Base-by-base conservation (phyloP, 495 filamentous ascomycete species). In the Hypomontagnella monticulosa region DNA sequence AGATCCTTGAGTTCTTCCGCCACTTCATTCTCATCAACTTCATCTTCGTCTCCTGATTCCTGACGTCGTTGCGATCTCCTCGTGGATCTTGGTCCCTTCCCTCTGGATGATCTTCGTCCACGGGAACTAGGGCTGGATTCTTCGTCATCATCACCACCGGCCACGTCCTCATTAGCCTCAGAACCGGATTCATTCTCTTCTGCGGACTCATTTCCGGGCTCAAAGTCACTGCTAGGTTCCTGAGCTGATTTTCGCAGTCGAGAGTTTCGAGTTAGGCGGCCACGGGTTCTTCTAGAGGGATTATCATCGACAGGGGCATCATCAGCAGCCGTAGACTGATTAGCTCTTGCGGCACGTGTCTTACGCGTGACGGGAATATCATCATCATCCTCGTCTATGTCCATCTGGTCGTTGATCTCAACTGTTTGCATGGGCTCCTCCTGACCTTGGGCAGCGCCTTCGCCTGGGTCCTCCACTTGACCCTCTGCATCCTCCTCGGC, bases 151-250 rank as follows among this genome's bases (percentile, higher is more conserved):
- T 71, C 74, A 14, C 66, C 71, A 18, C 56, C 73, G n/a, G 46
- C 67, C 0, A 38, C 68, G 6, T 61, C 55, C 16, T 63, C 47
- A 3, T 72, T 73, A 33, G 70, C 71, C 34, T 84, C 83, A 11
- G 77, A 79, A 7, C 43, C 84, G 0, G 79, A 81, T 8, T 66
- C 60, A 14, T 80, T 77, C 4, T 81, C 85, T 4, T 85, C 85
- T 38, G 78, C 84, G 0, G 79, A 84, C 32, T 88, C 88, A 48
- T 87, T 86, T 6, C 84, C 84, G 6, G 92, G 92, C 68, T 97
- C 92, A 69, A 96, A 97, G 64, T 97, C 93, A 72, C 91, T 95
- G 67, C 89, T 92, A 12, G 90, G 89, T 58, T 93, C 87, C 38
- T 81, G 73, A 4, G 74, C 61, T 20, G 82, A 84, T 49, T 84